Percentiles rank a stretch among this genome's conserved stretches.
Evolutionary conservation across 139 green algal genomes (phyloP).

Genomic region (Micractinium conductrix): DNA sequence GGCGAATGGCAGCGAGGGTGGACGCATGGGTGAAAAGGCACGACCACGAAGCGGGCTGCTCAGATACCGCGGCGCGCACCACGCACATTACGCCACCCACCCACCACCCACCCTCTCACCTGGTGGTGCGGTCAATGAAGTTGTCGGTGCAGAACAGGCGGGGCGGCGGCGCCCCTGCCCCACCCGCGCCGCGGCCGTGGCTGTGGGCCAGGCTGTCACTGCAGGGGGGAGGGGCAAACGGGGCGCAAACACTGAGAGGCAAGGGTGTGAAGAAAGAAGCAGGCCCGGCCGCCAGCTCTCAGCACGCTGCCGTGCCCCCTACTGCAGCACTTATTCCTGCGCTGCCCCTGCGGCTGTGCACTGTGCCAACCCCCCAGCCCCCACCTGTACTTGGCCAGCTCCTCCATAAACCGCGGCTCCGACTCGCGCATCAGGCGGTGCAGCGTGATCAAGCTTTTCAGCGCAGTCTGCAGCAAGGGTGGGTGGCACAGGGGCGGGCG

Average conservation of each 20-base stretch:
- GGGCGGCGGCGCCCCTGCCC: background rate
- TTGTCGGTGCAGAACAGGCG: conserved; percentile 72
- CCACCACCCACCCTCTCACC: no score
- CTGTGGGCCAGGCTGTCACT: conserved; percentile 5
- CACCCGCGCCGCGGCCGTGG: background rate
- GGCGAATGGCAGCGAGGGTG: no score
- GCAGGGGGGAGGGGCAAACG: background rate
- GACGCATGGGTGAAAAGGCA: no score
- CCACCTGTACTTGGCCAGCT: conserved; percentile 45
- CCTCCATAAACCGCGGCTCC: conserved; percentile 74
- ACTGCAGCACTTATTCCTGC: no score
- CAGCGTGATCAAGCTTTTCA: conserved; percentile 89
- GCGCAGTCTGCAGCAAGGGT: conserved; percentile 52
- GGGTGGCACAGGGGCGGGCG: background rate
- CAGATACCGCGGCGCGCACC: no score
- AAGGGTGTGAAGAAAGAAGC: background rate
- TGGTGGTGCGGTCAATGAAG: conserved; percentile 62
- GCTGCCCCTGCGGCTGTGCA: no score
- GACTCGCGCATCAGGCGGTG: conserved; percentile 88
- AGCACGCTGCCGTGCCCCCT: no score
- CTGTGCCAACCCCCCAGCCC: background rate
- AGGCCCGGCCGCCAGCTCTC: no score
- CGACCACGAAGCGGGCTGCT: no score
- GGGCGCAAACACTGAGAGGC: background rate
- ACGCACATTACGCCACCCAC: no score